Evolutionary conservation across 305 asterid genomes (phyloP).

Genomic region (Fraxinus paxiana): DNA sequence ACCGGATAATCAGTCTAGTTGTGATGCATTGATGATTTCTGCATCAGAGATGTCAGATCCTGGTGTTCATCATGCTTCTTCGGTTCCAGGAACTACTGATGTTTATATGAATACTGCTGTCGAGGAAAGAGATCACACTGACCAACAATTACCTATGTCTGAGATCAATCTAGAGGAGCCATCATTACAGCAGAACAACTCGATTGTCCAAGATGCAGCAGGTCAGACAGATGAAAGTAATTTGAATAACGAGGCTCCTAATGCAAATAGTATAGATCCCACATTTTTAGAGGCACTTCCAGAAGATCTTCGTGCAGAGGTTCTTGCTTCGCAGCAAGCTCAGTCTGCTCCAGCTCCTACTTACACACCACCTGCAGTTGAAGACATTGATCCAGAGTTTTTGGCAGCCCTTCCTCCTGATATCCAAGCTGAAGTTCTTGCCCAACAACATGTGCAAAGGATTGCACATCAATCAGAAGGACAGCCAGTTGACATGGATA

Average conservation of each 20-base stretch:
- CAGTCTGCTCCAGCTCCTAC: slow-evolving; percentile 71
- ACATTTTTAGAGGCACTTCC: slow-evolving; percentile 99
- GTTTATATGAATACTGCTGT: slow-evolving; percentile 57
- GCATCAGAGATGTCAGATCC: slow-evolving; percentile 44
- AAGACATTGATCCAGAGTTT: slow-evolving; percentile 97
- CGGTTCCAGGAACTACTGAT: slow-evolving; percentile 59
- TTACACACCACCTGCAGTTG: slow-evolving; percentile 75
- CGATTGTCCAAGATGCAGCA: slow-evolving; percentile 40
- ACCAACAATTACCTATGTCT: slow-evolving; percentile 40
- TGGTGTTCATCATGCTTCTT: slow-evolving; percentile 42
- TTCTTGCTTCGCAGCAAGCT: slow-evolving; percentile 96
- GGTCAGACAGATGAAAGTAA: slow-evolving; percentile 57
- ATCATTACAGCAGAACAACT: slow-evolving; percentile 42
- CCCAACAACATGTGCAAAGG: slow-evolving; percentile 92
- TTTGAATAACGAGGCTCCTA: slow-evolving; percentile 57
- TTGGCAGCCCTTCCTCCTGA: slow-evolving; percentile 99
- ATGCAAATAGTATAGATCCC: slow-evolving; percentile 87
- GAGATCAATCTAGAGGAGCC: slow-evolving; percentile 58
- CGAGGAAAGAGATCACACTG: slow-evolving; percentile 45
- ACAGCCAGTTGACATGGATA: slow-evolving; percentile 99
- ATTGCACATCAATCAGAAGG: slow-evolving; percentile 91
- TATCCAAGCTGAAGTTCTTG: slow-evolving; percentile 99
- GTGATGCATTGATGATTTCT: slow-evolving; percentile 39
- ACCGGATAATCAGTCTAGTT: slow-evolving; percentile 42
- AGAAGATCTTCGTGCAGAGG: slow-evolving; percentile 97